These are phyloP conservation scores for Colletotrichum caudatum DNA, from an alignment of 2,329 filamentous ascomycete genomes.

Conservation along the genomic window DNA sequence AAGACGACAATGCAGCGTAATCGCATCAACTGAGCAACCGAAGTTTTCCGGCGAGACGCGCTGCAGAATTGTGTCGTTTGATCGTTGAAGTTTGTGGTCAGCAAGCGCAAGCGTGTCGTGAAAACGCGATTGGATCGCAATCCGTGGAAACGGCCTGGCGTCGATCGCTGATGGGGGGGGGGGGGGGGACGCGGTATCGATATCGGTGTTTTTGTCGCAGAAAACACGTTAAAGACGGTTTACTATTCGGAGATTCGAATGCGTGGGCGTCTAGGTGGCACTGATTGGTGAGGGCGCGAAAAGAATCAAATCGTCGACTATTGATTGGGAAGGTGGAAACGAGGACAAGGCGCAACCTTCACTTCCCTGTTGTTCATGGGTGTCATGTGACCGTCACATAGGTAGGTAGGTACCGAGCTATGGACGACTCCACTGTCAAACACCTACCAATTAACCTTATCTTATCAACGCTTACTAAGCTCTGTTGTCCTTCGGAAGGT, in stretches of 20 bases:
- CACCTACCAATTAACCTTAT: conserved; percentile 25
- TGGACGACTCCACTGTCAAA: neutral
- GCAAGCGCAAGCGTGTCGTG: conserved; percentile 19
- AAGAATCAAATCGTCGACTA: conserved; percentile 9
- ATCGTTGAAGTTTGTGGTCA: neutral
- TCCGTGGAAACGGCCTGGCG: conserved; percentile 11
- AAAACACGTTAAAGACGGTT: neutral
- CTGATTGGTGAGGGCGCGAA: conserved; percentile 8
- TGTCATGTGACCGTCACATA: conserved; percentile 17
- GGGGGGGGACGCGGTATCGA: conserved; percentile 2
- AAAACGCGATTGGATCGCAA: conserved; percentile 30
- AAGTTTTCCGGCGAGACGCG: neutral
- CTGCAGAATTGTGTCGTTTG: neutral
- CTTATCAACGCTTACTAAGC: conserved; percentile 19
- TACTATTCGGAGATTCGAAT: conserved; percentile 5
- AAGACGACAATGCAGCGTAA: conserved; percentile 29
- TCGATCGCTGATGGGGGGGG: conserved; percentile 24
- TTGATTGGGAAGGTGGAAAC: conserved; percentile 19
- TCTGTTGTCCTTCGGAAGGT: neutral
- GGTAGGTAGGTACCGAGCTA: too few relatives aligned
- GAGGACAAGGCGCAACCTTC: conserved; percentile 28
- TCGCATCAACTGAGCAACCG: conserved; percentile 33
- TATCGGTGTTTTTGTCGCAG: conserved; percentile 1
- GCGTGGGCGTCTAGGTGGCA: neutral
- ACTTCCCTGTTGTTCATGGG: neutral